Percentiles rank a stretch among this genome's conserved stretches.
Evolutionary conservation across 2,329 filamentous ascomycete genomes (phyloP).

Genomic region (Colletotrichum sp.): DNA sequence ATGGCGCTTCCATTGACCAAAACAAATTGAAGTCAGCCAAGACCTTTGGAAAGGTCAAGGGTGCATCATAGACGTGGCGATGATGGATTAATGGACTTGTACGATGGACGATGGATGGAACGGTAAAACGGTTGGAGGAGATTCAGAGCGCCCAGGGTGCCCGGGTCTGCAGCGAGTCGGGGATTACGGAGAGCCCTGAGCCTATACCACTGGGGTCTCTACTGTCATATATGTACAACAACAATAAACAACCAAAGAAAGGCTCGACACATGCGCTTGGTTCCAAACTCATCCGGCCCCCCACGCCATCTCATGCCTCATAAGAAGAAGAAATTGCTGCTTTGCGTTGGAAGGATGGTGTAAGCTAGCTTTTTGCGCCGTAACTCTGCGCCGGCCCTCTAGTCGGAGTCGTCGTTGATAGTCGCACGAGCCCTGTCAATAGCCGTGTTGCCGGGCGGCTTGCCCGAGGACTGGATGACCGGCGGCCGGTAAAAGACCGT

Average conservation of each 20-base stretch:
- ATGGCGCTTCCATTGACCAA: slow-evolving; percentile 39
- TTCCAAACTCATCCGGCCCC: background rate
- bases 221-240: slow-evolving; percentile 27
- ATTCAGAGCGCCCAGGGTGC: background rate
- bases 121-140: background rate
- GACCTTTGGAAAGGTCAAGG: slow-evolving; percentile 44
- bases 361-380: slow-evolving; percentile 2
- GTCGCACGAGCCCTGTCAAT: slow-evolving; percentile 63
- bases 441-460: slow-evolving; percentile 60
- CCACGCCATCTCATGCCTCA: background rate
- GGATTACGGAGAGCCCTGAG: slow-evolving; percentile 11
- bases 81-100: background rate
- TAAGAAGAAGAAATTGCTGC: background rate
- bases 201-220: slow-evolving; percentile 8
- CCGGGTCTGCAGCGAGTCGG: background rate
- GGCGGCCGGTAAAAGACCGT: slow-evolving; percentile 69
- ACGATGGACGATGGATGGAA: slow-evolving; percentile 4
- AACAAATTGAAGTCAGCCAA: slow-evolving; percentile 35
- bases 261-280: slow-evolving; percentile 4
- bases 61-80: slow-evolving; percentile 39
- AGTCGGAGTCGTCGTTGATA: slow-evolving; percentile 66
- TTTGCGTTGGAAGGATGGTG: background rate
- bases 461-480: slow-evolving; percentile 55
- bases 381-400: slow-evolving; percentile 27
- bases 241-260: background rate